Percentiles rank a stretch among this genome's conserved stretches.
Conservation (phyloP, 306 rosid genomes). For the Casuarina cunninghamiana region DNA sequence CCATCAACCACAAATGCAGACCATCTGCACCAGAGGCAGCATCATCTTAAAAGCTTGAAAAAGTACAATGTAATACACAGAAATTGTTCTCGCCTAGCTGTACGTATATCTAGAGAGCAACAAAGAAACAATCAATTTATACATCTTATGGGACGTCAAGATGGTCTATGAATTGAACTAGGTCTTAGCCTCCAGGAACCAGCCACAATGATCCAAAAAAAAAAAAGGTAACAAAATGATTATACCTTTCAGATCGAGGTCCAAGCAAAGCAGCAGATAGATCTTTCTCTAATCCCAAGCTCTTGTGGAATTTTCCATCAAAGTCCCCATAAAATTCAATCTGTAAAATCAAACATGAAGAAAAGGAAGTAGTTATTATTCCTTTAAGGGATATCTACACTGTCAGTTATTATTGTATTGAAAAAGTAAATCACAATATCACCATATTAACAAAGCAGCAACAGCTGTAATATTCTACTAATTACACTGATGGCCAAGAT, state of each 20-base stretch:
- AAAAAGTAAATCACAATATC: conserved; percentile 2
- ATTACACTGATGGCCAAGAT: not conserved
- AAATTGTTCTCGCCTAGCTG: not conserved
- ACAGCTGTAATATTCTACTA: not conserved
- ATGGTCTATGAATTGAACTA: not conserved
- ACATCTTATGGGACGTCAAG: not conserved
- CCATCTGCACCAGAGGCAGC: conserved; percentile 61
- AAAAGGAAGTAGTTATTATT: not conserved
- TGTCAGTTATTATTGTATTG: not conserved
- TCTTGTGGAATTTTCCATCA: conserved; percentile 91
- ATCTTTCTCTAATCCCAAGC: conserved; percentile 77
- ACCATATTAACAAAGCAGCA: not conserved
- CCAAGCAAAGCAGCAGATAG: conserved; percentile 92
- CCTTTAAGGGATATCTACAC: not conserved
- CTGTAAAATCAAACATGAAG: conserved; percentile 34
- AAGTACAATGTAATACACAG: not conserved
- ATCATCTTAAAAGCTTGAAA: conserved; percentile 19
- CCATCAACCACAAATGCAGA: conserved; percentile 93
- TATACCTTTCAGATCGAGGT: conserved; percentile 77
- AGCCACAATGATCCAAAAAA: not conserved
- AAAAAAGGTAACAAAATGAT: not conserved
- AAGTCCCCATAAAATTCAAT: conserved; percentile 94
- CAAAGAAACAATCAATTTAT: not conserved
- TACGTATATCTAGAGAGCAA: not conserved
- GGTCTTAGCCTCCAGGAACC: conserved; percentile 16